Base-by-base conservation (phyloP, 768 basidiomycete species). In the Tulasnella sp. region DNA sequence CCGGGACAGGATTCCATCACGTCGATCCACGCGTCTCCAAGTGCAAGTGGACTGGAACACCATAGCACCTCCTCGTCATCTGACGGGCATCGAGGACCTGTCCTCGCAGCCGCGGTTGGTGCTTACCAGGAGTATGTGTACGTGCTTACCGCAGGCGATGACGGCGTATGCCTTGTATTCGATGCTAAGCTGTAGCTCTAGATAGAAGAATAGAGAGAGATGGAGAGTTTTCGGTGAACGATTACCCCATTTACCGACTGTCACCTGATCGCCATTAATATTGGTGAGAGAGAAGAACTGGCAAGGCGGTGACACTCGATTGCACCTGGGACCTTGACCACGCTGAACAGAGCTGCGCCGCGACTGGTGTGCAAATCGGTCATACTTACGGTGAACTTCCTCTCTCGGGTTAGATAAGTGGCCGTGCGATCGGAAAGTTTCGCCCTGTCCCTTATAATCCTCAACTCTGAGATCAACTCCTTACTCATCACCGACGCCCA, bases 1-100 rank as follows among this genome's bases (percentile, higher is more conserved):
- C 36, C 5, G 3, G n/a, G n/a, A n/a, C 75, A 97, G 93, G 94
- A 97, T 77, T 89, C 94, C 3, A 86, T 98, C 66, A 98, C 95
- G 12, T 87, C 85, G 0, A 81, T 98, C 5, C 82, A 91, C 19
- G 83, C 86, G 9, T 90, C 91, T 74, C 92, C 94, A 0, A 77
- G 87, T 32, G 90, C 94, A 3, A 88, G 89, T 76, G 81, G 59
- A 17, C 22, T 36, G 22, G 70, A 86, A 1, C 86, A 95, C 77
- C 82, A 96, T 32, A 80, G 98, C 34, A 87, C 95, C 19, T 91
- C 94, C 12, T 91, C 86, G 0, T 96, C 94, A 9, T 92, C 92
- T 1, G 97, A 99, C 26, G 96, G 95, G 1, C 95, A 98, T 76
- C 85, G 82, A 19, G 92, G 85, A 0, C 85, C 91, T 0, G 85